Conservation (phyloP, 1,284 basidiomycete genomes). For the Phylloporus sp. region DNA sequence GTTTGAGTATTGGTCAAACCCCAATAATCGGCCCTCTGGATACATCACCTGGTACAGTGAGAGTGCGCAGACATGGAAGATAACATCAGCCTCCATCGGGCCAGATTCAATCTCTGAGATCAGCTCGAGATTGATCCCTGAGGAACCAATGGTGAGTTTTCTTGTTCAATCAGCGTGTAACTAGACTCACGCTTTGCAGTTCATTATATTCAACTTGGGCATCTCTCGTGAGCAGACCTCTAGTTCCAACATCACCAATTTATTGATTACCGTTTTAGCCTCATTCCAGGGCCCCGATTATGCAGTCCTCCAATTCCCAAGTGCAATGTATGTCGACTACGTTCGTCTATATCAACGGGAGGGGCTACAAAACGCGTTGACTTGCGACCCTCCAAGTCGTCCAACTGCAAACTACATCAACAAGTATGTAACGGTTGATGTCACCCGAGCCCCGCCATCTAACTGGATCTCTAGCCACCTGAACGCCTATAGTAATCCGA, state of each 20-base stretch:
- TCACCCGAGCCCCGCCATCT: conserved; percentile 4
- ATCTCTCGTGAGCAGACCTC: conserved; percentile 58
- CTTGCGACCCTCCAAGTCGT: conserved; percentile 68
- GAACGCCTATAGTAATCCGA: conserved; percentile 73
- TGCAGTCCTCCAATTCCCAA: conserved; percentile 71
- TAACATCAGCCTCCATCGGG: conserved; percentile 66
- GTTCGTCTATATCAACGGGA: conserved; percentile 79
- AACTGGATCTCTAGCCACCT: conserved; percentile 57
- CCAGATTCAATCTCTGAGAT: conserved; percentile 64
- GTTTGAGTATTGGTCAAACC: conserved; percentile 80
- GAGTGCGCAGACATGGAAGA: conserved; percentile 70
- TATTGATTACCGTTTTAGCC: conserved; percentile 40
- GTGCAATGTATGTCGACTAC: conserved; percentile 78
- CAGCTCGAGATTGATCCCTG: conserved; percentile 71
- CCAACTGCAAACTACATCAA: conserved; percentile 71
- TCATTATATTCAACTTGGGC: conserved; percentile 78
- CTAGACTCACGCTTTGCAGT: conserved; percentile 50
- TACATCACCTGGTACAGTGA: conserved; percentile 80
- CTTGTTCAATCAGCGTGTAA: conserved; percentile 7
- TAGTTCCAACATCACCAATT: not conserved
- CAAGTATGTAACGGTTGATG: conserved; percentile 45
- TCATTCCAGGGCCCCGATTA: conserved; percentile 76
- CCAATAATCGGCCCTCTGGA: conserved; percentile 63
- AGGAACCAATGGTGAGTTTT: conserved; percentile 69
- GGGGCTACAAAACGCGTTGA: conserved; percentile 61